Conservation (phyloP, 306 rosid genomes). For the Prunus mira region DNA sequence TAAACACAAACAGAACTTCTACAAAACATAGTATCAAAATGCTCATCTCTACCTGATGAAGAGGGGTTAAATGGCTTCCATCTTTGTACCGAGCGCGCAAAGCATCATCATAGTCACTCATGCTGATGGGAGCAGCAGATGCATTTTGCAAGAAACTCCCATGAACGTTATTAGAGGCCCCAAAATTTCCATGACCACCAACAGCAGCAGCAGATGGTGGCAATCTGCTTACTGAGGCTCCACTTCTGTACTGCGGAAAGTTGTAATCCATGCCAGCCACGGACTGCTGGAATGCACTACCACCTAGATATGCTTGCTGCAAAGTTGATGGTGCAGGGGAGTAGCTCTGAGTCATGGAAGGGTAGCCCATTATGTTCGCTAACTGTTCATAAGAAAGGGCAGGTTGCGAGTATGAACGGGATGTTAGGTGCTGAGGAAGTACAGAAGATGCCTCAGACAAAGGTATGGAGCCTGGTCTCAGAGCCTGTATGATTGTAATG, state of each 20-base stretch:
- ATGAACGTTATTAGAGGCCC: conserved; percentile 31
- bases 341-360: conserved; percentile 31
- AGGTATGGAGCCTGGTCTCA: conserved; percentile 33
- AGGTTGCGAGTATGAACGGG: conserved; percentile 27
- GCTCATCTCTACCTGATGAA: conserved; percentile 46
- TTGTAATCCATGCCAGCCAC: conserved; percentile 37
- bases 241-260: conserved; percentile 26
- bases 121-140: conserved; percentile 29
- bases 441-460: conserved; percentile 30
- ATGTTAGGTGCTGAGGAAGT: conserved; percentile 18
- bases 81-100: conserved; percentile 38
- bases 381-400: conserved; percentile 27
- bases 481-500: conserved; percentile 38
- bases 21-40: not conserved
- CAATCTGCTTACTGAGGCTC: conserved; percentile 22
- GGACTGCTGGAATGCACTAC: conserved; percentile 32
- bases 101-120: conserved; percentile 35
- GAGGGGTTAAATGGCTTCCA: conserved; percentile 33
- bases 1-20: not conserved
- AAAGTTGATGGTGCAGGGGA: conserved; percentile 25
- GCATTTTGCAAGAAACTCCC: conserved; percentile 34
- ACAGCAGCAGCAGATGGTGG: conserved; percentile 29
- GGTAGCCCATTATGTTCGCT: conserved; percentile 18
- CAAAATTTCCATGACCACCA: conserved; percentile 38
- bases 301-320: conserved; percentile 34